Percentiles rank a stretch among this genome's conserved stretches.
phyloP scores from a whole-genome alignment of 2,329 filamentous ascomycete species.

The Paramyrothecium roridum region DNA sequence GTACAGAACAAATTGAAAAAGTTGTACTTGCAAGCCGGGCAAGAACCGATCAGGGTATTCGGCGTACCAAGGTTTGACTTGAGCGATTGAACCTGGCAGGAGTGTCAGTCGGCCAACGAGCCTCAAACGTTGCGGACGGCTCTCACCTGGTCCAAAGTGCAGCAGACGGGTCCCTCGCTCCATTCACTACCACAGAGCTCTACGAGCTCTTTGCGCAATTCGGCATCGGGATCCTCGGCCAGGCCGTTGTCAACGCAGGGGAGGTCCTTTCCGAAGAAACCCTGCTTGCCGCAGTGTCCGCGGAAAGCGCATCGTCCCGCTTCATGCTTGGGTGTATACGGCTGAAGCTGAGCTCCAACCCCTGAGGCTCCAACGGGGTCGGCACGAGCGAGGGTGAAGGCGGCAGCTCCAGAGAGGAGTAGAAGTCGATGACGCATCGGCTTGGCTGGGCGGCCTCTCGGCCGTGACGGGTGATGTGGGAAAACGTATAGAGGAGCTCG shows the following conservation, averaged over 20 bases:
- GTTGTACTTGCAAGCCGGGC: constrained; percentile 95
- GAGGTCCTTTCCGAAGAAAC: constrained; percentile 83
- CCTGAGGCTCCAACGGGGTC: constrained; percentile 18
- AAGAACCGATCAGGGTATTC: constrained; percentile 85
- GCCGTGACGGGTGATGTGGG: background rate
- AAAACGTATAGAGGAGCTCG: background rate
- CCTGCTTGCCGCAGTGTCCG: constrained; percentile 86
- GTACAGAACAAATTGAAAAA: constrained; percentile 99
- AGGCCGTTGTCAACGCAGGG: constrained; percentile 90
- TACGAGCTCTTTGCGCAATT: constrained; percentile 73
- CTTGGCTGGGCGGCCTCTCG: constrained; percentile 1
- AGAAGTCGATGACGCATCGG: constrained; percentile 29
- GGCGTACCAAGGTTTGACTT: constrained; percentile 83
- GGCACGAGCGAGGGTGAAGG: constrained; percentile 22
- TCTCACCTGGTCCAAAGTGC: constrained; percentile 70
- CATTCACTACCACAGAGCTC: constrained; percentile 85
- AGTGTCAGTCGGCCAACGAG: background rate
- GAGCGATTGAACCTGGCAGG: constrained; percentile 67
- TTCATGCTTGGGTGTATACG: constrained; percentile 67
- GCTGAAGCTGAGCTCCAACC: background rate
- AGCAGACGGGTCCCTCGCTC: constrained; percentile 82
- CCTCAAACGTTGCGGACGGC: background rate
- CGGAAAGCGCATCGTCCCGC: constrained; percentile 85
- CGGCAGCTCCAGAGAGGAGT: constrained; percentile 25
- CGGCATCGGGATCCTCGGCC: constrained; percentile 70